Percentiles rank a stretch among this genome's conserved stretches.
Evolutionary conservation across 768 basidiomycete genomes (phyloP).

Genomic region (Cyathus striatus): DNA sequence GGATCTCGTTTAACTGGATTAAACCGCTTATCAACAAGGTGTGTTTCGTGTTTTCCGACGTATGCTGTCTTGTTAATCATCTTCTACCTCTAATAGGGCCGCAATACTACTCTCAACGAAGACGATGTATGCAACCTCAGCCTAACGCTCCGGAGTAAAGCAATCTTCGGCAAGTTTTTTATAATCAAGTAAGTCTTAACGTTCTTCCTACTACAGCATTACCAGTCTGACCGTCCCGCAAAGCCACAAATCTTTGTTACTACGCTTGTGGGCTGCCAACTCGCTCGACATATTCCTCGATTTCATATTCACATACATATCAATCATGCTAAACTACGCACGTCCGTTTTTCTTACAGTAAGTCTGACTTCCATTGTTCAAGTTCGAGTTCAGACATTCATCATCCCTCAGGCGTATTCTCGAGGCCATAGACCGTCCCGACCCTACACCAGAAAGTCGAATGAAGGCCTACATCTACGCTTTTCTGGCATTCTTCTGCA

Average conservation of each 20-base stretch:
- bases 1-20: constrained; percentile 73
- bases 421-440: constrained; percentile 41
- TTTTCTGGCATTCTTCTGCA: constrained; percentile 63
- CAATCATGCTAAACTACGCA: constrained; percentile 73
- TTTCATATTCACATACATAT: constrained; percentile 59
- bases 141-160: constrained; percentile 60
- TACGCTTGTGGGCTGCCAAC: constrained; percentile 39
- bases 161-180: constrained; percentile 53
- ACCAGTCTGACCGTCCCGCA: constrained; percentile 1
- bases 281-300: constrained; percentile 45
- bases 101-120: constrained; percentile 56
- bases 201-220: too few species aligned
- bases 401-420: constrained; percentile 45
- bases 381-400: background rate
- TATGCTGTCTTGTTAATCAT: background rate
- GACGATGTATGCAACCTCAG: constrained; percentile 70
- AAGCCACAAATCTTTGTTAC: constrained; percentile 35
- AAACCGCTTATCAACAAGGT: constrained; percentile 55
- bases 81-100: constrained; percentile 33
- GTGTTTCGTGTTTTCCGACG: constrained; percentile 7
- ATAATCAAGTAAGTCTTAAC: constrained; percentile 24
- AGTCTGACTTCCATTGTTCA: constrained; percentile 10
- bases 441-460: constrained; percentile 44
- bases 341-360: constrained; percentile 84
- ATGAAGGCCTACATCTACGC: constrained; percentile 75